Evolutionary conservation across 257 asterid species (phyloP), one percentile per base, ranked within the genome.

Genomic region (Jacaranda mimosifolia): DNA sequence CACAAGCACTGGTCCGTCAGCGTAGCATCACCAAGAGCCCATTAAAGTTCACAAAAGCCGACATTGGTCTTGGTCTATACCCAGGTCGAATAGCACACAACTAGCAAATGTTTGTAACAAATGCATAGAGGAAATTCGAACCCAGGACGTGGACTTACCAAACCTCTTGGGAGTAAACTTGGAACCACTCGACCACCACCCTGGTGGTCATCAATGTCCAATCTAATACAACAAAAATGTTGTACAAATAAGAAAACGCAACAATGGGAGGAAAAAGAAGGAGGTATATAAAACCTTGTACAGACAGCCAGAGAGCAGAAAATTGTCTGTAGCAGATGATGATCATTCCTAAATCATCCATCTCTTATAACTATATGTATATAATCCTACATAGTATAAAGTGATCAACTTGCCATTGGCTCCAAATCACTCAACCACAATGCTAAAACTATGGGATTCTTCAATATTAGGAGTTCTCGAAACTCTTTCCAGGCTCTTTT

Each of bases 391-490:
- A 26, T 19, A 4, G 10, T n/a, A 32, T 3, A 6, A 6, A 68
- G 13, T 3, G 21, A 52, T 21, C 40, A 14, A 9, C 1, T 52
- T 8, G n/a, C 9, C 53, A 67, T 67, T 15, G 10, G 19, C 42
- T 39, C 4, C 4, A 2, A 35, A 64, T 86, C 80, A 86, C 77
- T 86, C 92, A 3, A 70, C 82, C 1, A 36, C 9, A n/a, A 85
- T 75, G 36, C 26, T 63, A 67, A 81, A 21, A 79, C 48, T 72
- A 69, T 88, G 92, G 17, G 92, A 78, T 57, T 46, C 82, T 40
- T 82, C 86, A 51, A 86, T 66, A 35, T 83, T 84, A 15, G 89
- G 85, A 7, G 42, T 76, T 39, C 79, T 80, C 35, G 74, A 56
- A 80, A 77, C 64, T 52, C 65, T 85, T 42, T 72, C 76, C 48